These are phyloP conservation scores for Apiospora marii DNA, from an alignment of 2,329 filamentous ascomycete species.

Conservation along the genomic window DNA sequence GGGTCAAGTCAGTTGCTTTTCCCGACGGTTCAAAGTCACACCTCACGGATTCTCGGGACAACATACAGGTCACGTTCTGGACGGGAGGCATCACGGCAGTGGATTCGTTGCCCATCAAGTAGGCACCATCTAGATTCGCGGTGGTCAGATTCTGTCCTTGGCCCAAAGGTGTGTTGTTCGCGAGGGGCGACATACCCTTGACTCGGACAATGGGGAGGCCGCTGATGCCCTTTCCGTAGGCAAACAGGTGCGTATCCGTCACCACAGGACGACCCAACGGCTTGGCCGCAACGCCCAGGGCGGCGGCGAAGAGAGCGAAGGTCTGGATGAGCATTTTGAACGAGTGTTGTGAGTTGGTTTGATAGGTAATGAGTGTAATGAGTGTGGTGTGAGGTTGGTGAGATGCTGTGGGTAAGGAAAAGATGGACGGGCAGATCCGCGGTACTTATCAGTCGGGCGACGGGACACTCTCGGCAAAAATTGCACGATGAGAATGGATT, in stretches of 20 bases:
- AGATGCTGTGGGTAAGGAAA: not conserved
- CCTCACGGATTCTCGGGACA: too few species aligned
- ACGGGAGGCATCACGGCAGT: not conserved
- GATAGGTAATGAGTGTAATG: not conserved
- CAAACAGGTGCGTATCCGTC: not conserved
- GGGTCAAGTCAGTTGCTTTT: not conserved
- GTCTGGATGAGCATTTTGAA: constrained; percentile 10
- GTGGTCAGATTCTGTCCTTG: too few species aligned
- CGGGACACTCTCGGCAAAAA: not conserved
- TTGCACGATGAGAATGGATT: not conserved
- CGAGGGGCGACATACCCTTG: not conserved
- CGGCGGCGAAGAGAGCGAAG: not conserved
- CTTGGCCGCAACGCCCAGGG: not conserved
- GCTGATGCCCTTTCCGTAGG: constrained; percentile 5
- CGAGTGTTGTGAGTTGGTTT: not conserved
- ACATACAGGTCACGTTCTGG: constrained; percentile 15
- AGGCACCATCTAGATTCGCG: not conserved
- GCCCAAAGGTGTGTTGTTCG: too few species aligned
- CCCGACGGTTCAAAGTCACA: not conserved
- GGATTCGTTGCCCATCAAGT: not conserved
- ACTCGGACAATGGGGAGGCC: not conserved
- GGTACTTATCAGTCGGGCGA: not conserved
- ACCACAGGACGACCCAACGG: not conserved
- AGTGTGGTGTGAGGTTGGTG: not conserved
- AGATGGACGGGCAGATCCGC: not conserved